Base-by-base conservation (phyloP, 176 grass and related monocot genomes). In the Metroxylon sagu region DNA sequence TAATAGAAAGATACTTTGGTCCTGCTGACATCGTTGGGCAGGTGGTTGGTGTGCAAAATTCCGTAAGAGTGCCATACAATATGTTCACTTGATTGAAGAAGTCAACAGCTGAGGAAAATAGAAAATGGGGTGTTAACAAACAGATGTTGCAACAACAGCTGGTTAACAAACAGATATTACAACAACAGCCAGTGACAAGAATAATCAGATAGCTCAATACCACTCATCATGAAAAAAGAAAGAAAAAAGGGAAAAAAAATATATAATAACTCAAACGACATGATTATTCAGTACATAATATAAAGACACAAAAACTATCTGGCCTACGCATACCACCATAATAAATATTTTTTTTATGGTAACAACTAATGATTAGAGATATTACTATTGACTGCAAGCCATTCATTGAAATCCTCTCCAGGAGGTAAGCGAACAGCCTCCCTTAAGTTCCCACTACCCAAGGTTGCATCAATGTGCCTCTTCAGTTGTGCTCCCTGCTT, bases 1-100 rank as follows among this genome's bases (percentile, higher is more conserved):
- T 35, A 35, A 35, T 8, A 35, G 52, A 55, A 39, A 28, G 48
- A 66, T 91, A 97, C 92, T 78, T 91, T 78, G 87, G 63, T 61
- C 93, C 87, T 18, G 93, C 93, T 57, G 93, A 83, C 93, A 97
- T 97, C 31, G 76, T 88, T 14, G 84, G 76, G 76, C 93, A 97
- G 59, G 80, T 91, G 58, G 81, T 63, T 70, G 83, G 62, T 26
- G 93, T 97, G 81, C 93, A 97, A 54, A 91, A 97, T 57, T 97
- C 93, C 73, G 79, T 77, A 23, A 97, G 72, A 49, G 93, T 97
- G 72, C 84, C 84, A 23, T 80, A 91, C 59, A 97, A 73, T 29
- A 97, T 60, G 75, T 80, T 97, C 50, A 88, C 84, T 83, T 97
- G 93, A 57, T 88, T 97, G 82, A 97, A 97, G 70, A 97, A 97